Base-by-base conservation (phyloP, 2,329 filamentous ascomycete genomes). In the Domatiomyces globalis region DNA sequence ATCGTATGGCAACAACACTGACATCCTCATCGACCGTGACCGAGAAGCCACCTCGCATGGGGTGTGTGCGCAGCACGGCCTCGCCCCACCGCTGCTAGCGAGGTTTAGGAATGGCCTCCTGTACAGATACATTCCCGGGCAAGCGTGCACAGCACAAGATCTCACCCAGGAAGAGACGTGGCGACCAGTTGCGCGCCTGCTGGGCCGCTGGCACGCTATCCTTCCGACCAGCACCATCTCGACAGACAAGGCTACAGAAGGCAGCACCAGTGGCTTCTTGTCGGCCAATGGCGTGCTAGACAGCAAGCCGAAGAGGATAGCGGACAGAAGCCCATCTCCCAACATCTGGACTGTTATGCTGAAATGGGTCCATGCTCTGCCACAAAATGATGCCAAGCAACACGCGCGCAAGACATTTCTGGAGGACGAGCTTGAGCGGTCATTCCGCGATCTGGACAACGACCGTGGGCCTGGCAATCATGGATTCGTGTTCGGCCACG, bases 261-360 rank as follows among this genome's bases (percentile, higher is more conserved):
- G 43, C 49, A 45, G 48, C 27, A 42, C 20, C 50, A 54, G 57
- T 42, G 50, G 55, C 19, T 39, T 10, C 2, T 39, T 15, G 15
- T 2, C 12, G 15, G 45, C 43, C 15, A 51, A 53, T 83, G 52
- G 81, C 79, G 18, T 83, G 29, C 22, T 22, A 22, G 25, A 51
- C 17, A 22, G 29, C 12, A 19, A 36, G 20, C 56, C 49, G 58
- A 63, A 44, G 61, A 60, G 49, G 54, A 71, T 77, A 45, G 79
- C 79, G 19, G 80, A 80, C 45, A 79, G 79, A 54, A 87, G 83
- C 63, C 81, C 82, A 4, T 74, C 79, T n/a, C 86, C 88, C 17
- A 95, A 94, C 66, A 72, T 94, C 51, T 98, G 92, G 92, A 87
- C 86, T 5, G 88, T 94, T 33, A 85, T 95, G 77, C 87, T 94